Evolutionary conservation across 2,329 filamentous ascomycete species (phyloP), one percentile per base, ranked within the genome.

Genomic region (Verticillium longisporum): DNA sequence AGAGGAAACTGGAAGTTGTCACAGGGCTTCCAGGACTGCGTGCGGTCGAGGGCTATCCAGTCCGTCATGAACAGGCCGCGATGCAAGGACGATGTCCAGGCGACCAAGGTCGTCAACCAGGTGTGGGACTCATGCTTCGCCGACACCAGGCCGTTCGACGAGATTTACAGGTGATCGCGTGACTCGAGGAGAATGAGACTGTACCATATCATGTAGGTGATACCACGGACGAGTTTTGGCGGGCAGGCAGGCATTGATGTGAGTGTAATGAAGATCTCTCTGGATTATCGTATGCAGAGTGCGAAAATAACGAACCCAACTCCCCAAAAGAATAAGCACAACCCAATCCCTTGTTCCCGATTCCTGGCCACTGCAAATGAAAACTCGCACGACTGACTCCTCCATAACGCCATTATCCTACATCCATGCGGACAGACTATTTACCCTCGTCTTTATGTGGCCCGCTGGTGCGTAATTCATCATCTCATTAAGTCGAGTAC

Each of bases 91-190:
- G 88, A 96, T 68, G 87, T 88, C 14, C 91, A 98, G 67, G 95
- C 95, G 4, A 84, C 86, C 58, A 91, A 90, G 77, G 88, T 96
- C 32, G 92, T 99, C 61, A 95, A 98, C 75, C 89, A 96, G 75
- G 95, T 99, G n/a, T 99, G 94, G 92, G 93, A 97, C 67, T 97
- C 92, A 68, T 99, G 95, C 75, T 99, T 96, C 73, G 80, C 85
- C 58, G 95, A 99, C 75, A 98, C 94, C 4, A 82, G 95, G 70
- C 95, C 95, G 2, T 99, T 99, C 75, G 92, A 98, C 74, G 94
- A 98, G 73, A 92, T 99, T 59, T 99, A 97, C 74, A 88, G 91
- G 73, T 94, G 74, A 78, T 56, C 41, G 18, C 57, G 26, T 14
- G 9, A n/a, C 37, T 53, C 57, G 59, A 55, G 60, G 61, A 57